Conservation (phyloP, 805 yeast species). For the Barnettozyma vustinii region DNA sequence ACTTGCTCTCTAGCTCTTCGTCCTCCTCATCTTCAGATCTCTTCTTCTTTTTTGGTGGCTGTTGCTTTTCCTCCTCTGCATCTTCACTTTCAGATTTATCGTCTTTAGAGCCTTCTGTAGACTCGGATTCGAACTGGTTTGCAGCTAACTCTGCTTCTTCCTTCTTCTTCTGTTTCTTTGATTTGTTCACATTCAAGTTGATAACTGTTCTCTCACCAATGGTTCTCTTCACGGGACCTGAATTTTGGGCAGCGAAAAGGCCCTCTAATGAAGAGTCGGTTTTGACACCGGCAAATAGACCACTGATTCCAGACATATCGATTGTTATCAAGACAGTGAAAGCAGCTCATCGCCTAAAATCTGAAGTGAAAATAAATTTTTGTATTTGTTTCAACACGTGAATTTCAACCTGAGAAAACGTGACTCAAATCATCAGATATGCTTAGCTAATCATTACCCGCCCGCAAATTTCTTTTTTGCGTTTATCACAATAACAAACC, state of each 20-base stretch:
- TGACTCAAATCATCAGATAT: background rate
- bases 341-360: conserved; percentile 17
- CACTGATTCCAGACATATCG: conserved; percentile 28
- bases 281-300: conserved; percentile 28
- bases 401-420: background rate
- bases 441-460: background rate
- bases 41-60: conserved; percentile 16
- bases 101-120: conserved; percentile 15
- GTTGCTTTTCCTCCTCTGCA: conserved; percentile 13
- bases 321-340: background rate
- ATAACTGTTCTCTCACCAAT: conserved; percentile 30
- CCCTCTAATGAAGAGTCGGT: conserved; percentile 30
- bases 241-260: conserved; percentile 32
- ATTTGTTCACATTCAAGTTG: conserved; percentile 12
- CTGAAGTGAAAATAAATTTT: conserved; percentile 7
- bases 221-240: conserved; percentile 45
- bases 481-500: conserved; percentile 7
- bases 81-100: conserved; percentile 22
- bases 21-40: conserved; percentile 30
- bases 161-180: conserved; percentile 5
- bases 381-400: background rate
- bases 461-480: conserved; percentile 7
- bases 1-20: conserved; percentile 47
- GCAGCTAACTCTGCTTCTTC: conserved; percentile 11
- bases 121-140: conserved; percentile 13